A percentile compares a stretch with the other conserved stretches of the same genome.
Evolutionary conservation across 2,329 filamentous ascomycete species (phyloP).

Genomic region (Paecilomyces sp.): DNA sequence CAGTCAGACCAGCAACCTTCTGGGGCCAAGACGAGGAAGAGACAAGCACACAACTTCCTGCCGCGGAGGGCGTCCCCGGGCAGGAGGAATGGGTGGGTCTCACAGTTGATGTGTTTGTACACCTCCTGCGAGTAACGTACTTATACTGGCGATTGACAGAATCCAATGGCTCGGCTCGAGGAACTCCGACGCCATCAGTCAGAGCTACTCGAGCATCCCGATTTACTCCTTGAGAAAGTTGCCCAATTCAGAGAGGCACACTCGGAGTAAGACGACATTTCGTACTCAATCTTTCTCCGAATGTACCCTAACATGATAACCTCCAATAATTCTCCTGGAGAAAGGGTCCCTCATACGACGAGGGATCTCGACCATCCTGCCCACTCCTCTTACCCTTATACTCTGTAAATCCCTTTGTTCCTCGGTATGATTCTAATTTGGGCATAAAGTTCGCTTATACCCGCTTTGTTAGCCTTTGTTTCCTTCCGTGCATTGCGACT

Average conservation of each 20-base stretch:
- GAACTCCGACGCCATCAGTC: slow-evolving; percentile 62
- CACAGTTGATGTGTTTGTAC: slow-evolving; percentile 38
- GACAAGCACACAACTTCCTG: slow-evolving; percentile 49
- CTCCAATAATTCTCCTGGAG: no score
- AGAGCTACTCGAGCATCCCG: slow-evolving; percentile 48
- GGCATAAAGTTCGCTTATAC: neutral
- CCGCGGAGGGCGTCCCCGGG: slow-evolving; percentile 73
- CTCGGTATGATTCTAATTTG: neutral
- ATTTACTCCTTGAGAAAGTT: slow-evolving; percentile 13
- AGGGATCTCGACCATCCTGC: no score
- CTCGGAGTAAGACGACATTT: neutral
- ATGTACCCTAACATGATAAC: neutral
- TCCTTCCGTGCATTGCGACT: neutral
- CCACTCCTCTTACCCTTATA: neutral
- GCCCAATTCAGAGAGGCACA: neutral
- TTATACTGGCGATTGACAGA: slow-evolving; percentile 50
- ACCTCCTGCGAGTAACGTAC: slow-evolving; percentile 35
- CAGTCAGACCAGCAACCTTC: slow-evolving; percentile 61
- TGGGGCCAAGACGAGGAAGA: slow-evolving; percentile 57
- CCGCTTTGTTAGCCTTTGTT: neutral
- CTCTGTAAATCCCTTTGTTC: neutral
- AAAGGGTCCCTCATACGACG: no score
- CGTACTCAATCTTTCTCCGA: neutral
- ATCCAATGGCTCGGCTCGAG: slow-evolving; percentile 63
- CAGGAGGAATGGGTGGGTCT: slow-evolving; percentile 93